phyloP scores from a whole-genome alignment of 331 rosid genomes.

The Malus hybrid region DNA sequence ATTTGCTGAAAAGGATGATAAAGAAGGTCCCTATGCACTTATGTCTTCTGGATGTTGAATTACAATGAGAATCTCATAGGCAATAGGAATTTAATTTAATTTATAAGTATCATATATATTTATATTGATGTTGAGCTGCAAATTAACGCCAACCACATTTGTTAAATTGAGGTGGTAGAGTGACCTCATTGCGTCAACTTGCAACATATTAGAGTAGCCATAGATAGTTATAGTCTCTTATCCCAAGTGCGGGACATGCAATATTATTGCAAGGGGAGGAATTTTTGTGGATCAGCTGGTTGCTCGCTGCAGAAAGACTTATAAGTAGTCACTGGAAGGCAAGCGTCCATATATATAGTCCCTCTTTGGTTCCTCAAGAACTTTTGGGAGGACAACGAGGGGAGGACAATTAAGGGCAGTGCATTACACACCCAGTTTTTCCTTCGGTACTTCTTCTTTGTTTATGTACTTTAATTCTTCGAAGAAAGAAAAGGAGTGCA shows the following conservation, averaged over 20 bases:
- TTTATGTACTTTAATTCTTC: not conserved
- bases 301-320: not conserved
- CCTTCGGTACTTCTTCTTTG: not conserved
- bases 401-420: not conserved
- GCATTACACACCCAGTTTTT: not conserved
- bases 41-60: not conserved
- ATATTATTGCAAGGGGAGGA: not conserved
- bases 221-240: not conserved
- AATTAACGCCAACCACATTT: conserved; percentile 2
- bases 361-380: not conserved
- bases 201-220: not conserved
- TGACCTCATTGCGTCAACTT: not conserved
- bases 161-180: not conserved
- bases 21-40: not conserved
- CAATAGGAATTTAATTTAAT: not conserved
- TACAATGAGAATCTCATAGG: not conserved
- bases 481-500: not conserved
- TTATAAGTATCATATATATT: not conserved
- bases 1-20: not conserved
- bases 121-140: conserved; percentile 10
- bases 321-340: not conserved
- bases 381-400: not conserved
- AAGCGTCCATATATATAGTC: not conserved
- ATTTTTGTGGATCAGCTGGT: not conserved
- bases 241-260: not conserved